A percentile compares a stretch with the other conserved stretches of the same genome.
Evolutionary conservation across 1,284 basidiomycete genomes (phyloP).

Genomic region (Malassezia nana): DNA sequence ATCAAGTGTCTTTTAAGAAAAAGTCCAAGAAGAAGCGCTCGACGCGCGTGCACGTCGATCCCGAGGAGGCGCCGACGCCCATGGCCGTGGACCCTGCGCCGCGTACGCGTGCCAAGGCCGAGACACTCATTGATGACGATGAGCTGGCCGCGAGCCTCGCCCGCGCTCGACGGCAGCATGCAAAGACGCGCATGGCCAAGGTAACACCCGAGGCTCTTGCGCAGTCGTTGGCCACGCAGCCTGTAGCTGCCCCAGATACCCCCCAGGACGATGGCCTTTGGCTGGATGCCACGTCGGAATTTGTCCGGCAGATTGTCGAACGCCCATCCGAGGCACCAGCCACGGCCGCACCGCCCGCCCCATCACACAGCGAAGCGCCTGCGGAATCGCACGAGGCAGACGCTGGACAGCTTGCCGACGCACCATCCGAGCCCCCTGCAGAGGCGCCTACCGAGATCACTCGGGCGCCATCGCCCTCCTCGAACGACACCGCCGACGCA

Average conservation of each 20-base stretch:
- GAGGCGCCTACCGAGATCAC: neutral
- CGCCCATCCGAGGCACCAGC: constrained; percentile 28
- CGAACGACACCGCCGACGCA: neutral
- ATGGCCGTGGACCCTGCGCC: constrained; percentile 60
- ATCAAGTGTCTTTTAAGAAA: constrained; percentile 75
- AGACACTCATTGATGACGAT: constrained; percentile 89
- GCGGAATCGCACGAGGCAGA: too few species aligned
- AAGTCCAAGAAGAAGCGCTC: constrained; percentile 58
- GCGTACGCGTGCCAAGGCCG: constrained; percentile 15
- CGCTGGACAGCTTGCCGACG: neutral
- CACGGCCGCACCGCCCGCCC: neutral
- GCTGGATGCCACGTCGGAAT: constrained; percentile 95
- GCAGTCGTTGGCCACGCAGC: constrained; percentile 54
- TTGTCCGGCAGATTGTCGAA: constrained; percentile 74
- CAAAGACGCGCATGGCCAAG: constrained; percentile 64
- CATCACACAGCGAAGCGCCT: too few species aligned
- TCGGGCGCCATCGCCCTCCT: neutral
- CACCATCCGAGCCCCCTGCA: neutral
- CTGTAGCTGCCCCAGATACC: constrained; percentile 55
- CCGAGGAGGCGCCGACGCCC: constrained; percentile 60
- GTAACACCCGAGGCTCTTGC: constrained; percentile 75
- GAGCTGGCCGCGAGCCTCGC: constrained; percentile 89
- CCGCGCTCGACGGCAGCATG: constrained; percentile 67
- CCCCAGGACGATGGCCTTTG: constrained; percentile 55
- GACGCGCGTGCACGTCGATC: constrained; percentile 61